Conservation (phyloP, 768 basidiomycete genomes). For the Boletus sp. region DNA sequence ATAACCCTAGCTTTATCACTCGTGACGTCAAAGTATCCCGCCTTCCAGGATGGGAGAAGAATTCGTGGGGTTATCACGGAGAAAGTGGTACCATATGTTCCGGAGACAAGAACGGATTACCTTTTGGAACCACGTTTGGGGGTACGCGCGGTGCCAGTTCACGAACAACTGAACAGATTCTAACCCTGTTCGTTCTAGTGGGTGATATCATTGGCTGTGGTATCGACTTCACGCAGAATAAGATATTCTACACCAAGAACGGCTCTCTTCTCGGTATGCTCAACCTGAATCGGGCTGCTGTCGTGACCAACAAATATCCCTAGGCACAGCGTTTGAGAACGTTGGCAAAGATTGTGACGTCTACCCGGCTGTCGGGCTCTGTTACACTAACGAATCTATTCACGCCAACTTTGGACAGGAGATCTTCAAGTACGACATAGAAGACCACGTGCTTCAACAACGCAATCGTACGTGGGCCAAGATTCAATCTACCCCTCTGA, state of each 20-base stretch:
- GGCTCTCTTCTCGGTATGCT: conserved; percentile 61
- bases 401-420: conserved; percentile 87
- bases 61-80: conserved; percentile 92
- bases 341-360: conserved; percentile 63
- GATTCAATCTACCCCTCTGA: conserved; percentile 57
- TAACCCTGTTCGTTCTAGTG: conserved; percentile 40
- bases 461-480: conserved; percentile 63
- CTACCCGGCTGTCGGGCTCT: conserved; percentile 87
- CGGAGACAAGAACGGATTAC: conserved; percentile 63
- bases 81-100: conserved; percentile 81
- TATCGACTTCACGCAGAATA: conserved; percentile 78
- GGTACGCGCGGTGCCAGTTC: conserved; percentile 45
- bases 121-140: conserved; percentile 78
- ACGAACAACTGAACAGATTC: not conserved
- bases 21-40: conserved; percentile 63
- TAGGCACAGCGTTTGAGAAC: conserved; percentile 70
- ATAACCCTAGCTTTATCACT: conserved; percentile 55
- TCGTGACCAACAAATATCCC: conserved; percentile 9
- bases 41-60: conserved; percentile 81
- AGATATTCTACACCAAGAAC: conserved; percentile 89
- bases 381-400: conserved; percentile 72
- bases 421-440: conserved; percentile 88
- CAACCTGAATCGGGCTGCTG: not conserved
- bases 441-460: conserved; percentile 73
- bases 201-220: conserved; percentile 92